Base-by-base conservation (phyloP, 768 basidiomycete species). In the Mycena sanguinolenta region DNA sequence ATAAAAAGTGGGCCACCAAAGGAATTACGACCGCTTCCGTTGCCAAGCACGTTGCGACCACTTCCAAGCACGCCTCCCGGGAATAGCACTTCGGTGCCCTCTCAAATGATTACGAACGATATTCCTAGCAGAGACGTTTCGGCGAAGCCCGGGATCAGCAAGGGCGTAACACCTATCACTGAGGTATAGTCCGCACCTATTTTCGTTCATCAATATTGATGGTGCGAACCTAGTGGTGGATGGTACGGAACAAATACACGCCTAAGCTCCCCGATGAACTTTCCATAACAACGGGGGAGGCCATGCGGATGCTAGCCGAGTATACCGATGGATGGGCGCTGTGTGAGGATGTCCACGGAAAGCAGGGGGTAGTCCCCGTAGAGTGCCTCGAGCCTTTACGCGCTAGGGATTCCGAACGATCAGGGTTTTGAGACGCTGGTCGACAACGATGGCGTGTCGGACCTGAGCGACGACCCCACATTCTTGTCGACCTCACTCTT, bases 311-410 rank as follows among this genome's bases (percentile, higher is more conserved):
- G 59, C 32, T 60, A 28, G 28, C 59, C 28, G 42, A 44, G 59
- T 60, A 60, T 60, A 60, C 59, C 27, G 59, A 60, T 46, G 59
- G 59, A 60, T 60, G 59, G 59, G 44, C 59, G 42, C 42, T 60
- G 42, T 60, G 59, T 30, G 59, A 60, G 42, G 32, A 60, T 60
- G 42, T 21, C 42, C 59, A 28, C 42, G 59, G 59, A 60, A 46
- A 44, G 42, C 59, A 60, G 25, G 59, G 59, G 59, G 27, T 60
- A 42, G 59, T 60, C 25, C 59, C 59, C 59, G 59, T 30, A 60
- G 59, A 60, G 59, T 60, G 59, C 44, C 59, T 60, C 27, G 28
- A 60, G 27, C 59, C 59, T 46, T 42, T 60, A 28, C 59, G 42
- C 59, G 42, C 59, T 12, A n/a, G 59, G 59, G 16, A 30, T 46